Evolutionary conservation across 345 rosid species (phyloP).

Genomic region (Eucalyptus camaldulensis): DNA sequence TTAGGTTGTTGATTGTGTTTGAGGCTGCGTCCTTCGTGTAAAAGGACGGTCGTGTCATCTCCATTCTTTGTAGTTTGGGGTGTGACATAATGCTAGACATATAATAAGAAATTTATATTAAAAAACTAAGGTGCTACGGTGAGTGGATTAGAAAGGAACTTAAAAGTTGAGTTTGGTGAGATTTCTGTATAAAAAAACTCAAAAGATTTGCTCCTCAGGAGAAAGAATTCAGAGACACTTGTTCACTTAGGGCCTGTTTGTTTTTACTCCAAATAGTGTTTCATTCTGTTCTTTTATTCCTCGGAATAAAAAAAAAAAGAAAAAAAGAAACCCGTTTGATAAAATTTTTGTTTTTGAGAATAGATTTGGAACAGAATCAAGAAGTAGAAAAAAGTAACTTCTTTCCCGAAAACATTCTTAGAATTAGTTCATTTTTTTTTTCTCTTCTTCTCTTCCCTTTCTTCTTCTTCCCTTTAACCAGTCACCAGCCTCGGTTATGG

Average conservation of each 20-base stretch:
- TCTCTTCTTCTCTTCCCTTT: too few relatives aligned
- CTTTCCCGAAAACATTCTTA: too few relatives aligned
- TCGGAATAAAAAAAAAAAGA: fast-evolving
- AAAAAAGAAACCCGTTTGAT: fast-evolving
- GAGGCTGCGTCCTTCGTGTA: too few relatives aligned
- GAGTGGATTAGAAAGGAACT: neutral
- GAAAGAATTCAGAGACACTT: neutral
- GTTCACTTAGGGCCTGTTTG: neutral
- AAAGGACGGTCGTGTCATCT: too few relatives aligned
- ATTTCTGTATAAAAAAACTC: neutral
- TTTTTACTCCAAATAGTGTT: too few relatives aligned
- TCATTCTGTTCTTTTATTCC: too few relatives aligned
- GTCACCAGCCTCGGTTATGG: too few relatives aligned
- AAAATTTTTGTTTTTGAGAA: fast-evolving
- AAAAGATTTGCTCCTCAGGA: fast-evolving
- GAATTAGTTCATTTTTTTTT: too few relatives aligned
- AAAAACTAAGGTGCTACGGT: neutral
- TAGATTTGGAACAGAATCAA: too few relatives aligned
- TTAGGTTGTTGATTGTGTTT: fast-evolving
- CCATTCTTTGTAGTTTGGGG: too few relatives aligned
- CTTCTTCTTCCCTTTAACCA: too few relatives aligned
- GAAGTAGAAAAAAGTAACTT: fast-evolving
- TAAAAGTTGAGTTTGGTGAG: neutral
- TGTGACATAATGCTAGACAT: neutral
- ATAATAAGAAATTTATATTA: neutral